Percentiles rank a stretch among this genome's conserved stretches.
phyloP scores from a whole-genome alignment of 805 yeast species.

The Komagataella pseudopastoris region DNA sequence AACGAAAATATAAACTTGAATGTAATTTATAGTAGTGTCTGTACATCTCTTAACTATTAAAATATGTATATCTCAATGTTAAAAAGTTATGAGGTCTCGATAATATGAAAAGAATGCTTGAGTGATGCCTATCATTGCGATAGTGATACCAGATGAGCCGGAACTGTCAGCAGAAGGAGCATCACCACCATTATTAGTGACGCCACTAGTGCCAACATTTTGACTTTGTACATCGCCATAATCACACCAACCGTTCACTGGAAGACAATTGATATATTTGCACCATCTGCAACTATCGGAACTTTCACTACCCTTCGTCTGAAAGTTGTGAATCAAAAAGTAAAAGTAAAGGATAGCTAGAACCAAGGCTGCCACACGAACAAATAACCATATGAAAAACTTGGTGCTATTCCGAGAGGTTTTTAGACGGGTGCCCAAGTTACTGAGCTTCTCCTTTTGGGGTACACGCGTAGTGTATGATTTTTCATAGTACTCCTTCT shows the following conservation, averaged over 20 bases:
- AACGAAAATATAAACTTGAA: too few species aligned
- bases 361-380: constrained; percentile 29
- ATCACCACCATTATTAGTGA: background rate
- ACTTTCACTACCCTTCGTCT: constrained; percentile 28
- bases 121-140: background rate
- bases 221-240: constrained; percentile 7
- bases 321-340: constrained; percentile 33
- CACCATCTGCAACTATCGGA: constrained; percentile 49
- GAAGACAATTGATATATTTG: constrained; percentile 57
- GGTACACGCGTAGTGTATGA: background rate
- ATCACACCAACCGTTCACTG: constrained; percentile 60
- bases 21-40: background rate
- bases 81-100: background rate
- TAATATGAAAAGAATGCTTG: background rate
- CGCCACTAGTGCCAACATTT: background rate
- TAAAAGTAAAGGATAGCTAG: constrained; percentile 37
- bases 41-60: background rate
- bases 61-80: too few species aligned
- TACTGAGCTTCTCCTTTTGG: background rate
- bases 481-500: constrained; percentile 8
- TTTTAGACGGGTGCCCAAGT: background rate
- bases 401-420: background rate
- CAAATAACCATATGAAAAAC: constrained; percentile 39
- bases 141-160: background rate
- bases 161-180: background rate